Percentiles rank a stretch among this genome's conserved stretches.
Conservation (phyloP, 306 rosid species). For the Castanea sativa region DNA sequence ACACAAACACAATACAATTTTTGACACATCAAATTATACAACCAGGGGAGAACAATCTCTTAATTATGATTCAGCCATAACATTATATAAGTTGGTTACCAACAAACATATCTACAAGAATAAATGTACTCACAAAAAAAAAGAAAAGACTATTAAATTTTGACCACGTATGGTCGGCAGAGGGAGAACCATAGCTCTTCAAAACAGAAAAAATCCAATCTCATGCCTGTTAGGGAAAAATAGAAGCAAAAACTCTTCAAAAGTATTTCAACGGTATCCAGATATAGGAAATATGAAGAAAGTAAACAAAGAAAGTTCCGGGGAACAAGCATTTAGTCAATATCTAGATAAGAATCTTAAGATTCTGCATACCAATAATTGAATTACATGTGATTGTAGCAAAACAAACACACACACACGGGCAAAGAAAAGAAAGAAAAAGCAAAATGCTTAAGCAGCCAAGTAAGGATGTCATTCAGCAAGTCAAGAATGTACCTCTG, state of each 20-base stretch:
- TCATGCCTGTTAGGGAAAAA: not conserved
- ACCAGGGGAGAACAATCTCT: not conserved
- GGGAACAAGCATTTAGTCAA: not conserved
- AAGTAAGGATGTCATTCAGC: not conserved
- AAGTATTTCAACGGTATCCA: not conserved
- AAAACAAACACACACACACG: too few species aligned
- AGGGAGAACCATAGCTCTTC: not conserved
- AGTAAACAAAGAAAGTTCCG: not conserved
- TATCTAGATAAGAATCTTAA: too few species aligned
- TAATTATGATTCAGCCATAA: not conserved
- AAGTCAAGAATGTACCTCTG: conserved; percentile 61
- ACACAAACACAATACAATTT: not conserved
- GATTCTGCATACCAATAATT: too few species aligned
- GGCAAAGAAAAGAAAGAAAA: not conserved
- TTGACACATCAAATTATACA: not conserved
- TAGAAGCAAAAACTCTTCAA: not conserved
- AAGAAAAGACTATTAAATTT: not conserved
- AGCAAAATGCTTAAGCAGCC: not conserved
- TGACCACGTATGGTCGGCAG: not conserved
- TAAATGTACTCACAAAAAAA: not conserved
- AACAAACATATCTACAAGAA: too few species aligned
- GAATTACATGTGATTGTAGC: too few species aligned
- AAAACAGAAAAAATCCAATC: not conserved
- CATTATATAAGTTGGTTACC: not conserved
- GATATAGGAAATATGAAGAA: not conserved